A percentile compares a stretch with the other conserved stretches of the same genome.
Conservation (phyloP, 441 rosid genomes). For the Syzygium syzygioides region DNA sequence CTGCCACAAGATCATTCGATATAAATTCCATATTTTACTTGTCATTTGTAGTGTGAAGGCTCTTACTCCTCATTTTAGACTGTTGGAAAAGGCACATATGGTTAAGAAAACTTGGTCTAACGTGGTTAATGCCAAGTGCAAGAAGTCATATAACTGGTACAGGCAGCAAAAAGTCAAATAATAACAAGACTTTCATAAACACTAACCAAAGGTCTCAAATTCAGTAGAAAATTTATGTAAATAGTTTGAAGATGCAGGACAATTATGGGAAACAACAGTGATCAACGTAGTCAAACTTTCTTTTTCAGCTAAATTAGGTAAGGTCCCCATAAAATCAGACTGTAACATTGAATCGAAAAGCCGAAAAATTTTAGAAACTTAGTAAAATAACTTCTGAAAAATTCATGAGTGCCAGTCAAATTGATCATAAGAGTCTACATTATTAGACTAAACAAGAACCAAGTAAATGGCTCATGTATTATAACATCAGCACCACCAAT, state of each 20-base stretch:
- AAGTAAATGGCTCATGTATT: background rate
- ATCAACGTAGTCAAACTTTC: background rate
- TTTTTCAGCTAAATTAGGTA: background rate
- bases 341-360: background rate
- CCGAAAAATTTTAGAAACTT: background rate
- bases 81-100: background rate
- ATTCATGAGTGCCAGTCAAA: background rate
- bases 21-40: background rate
- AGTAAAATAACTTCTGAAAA: background rate
- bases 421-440: background rate
- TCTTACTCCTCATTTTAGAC: background rate
- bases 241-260: background rate
- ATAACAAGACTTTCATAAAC: background rate
- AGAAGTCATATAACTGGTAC: background rate
- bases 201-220: background rate
- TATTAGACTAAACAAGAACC: background rate
- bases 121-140: background rate
- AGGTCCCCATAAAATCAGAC: background rate
- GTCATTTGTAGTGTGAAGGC: background rate
- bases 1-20: background rate
- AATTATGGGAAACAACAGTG: background rate
- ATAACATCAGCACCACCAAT: background rate
- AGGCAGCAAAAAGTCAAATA: background rate
- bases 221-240: background rate
- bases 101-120: background rate